Base-by-base conservation (phyloP, 257 asterid species). In the Fraxinus excelsior region DNA sequence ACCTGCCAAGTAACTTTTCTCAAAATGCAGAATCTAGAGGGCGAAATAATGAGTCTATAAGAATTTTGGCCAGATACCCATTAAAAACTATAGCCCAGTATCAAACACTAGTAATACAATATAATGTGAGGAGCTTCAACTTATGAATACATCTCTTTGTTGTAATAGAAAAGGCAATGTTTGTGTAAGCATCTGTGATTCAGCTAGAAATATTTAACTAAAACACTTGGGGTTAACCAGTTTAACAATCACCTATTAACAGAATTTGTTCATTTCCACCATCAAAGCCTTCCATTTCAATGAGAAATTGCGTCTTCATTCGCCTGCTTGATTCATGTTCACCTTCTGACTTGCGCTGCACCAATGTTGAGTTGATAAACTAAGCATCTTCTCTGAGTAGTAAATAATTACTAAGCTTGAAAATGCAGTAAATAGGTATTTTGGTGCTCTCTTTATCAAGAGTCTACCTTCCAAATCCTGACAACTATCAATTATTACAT, bases 251-350 rank as follows among this genome's bases (percentile, higher is more conserved):
- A 91, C 99, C 99, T 91, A 96, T 91, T 71, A 96, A 90, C 44
- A 96, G 91, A 83, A 96, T 86, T 79, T 96, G 99, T 81, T 96
- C 98, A 23, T 53, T 87, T 77, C 88, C 96, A 75, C 89, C 80
- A 86, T 96, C 99, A 77, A 96, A 96, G 80, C 99, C 97, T 90
- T 96, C 99, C 99, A 96, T 96, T 89, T 96, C 99, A 67, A 96
- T 96, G 83, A 96, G 96, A 80, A 96, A 96, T 65, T 96, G 99
- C 44, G 99, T 96, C 91, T 96, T 96, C 81, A 96, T 84, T 79
- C 99, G 91, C 90, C 99, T 87, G 80, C 99, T 96, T 68, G 99
- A 90, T 87, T 96, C 99, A 75, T 96, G 99, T 82, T 96, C 99
- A 73, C 99, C 99, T 82, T 96, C 99, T 71, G 99, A 91, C 82